Percentiles rank a stretch among this genome's conserved stretches.
Evolutionary conservation across 306 rosid species (phyloP).

Genomic region (Corylus avellana): DNA sequence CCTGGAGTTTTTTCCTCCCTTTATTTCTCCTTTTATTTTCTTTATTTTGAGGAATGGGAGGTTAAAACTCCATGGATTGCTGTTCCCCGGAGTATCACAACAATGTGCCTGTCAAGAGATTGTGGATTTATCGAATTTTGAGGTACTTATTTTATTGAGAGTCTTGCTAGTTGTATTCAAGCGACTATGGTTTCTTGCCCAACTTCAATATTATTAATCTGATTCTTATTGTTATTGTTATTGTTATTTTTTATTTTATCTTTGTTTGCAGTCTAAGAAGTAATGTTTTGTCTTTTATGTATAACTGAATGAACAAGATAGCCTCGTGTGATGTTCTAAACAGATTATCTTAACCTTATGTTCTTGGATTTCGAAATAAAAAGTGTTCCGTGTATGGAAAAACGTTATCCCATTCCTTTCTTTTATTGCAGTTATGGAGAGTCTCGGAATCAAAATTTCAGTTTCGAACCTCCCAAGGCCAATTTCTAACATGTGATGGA

Average conservation of each 20-base stretch:
- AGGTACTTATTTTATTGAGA: background rate
- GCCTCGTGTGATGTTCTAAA: background rate
- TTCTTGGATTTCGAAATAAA: constrained; percentile 1
- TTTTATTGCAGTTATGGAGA: constrained; percentile 73
- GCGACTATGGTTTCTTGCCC: constrained; percentile 16
- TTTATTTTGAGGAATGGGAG: background rate
- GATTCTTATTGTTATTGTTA: background rate
- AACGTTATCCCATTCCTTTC: constrained; percentile 13
- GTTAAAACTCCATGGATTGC: background rate
- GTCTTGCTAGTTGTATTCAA: background rate
- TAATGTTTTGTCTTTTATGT: constrained; percentile 10
- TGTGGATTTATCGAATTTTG: background rate
- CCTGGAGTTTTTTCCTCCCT: background rate
- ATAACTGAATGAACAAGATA: constrained; percentile 5
- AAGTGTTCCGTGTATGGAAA: constrained; percentile 3
- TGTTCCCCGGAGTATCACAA: constrained; percentile 1
- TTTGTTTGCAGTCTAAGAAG: constrained; percentile 24
- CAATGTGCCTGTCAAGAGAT: constrained; percentile 6
- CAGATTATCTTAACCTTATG: background rate
- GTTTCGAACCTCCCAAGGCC: constrained; percentile 61
- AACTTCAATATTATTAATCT: constrained; percentile 8
- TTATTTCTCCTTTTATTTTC: background rate
- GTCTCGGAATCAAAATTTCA: constrained; percentile 70
- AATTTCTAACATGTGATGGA: constrained; percentile 72
- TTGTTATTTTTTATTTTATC: background rate